phyloP scores from a whole-genome alignment of 2,329 filamentous ascomycete genomes.

The Amauroascus niger region DNA sequence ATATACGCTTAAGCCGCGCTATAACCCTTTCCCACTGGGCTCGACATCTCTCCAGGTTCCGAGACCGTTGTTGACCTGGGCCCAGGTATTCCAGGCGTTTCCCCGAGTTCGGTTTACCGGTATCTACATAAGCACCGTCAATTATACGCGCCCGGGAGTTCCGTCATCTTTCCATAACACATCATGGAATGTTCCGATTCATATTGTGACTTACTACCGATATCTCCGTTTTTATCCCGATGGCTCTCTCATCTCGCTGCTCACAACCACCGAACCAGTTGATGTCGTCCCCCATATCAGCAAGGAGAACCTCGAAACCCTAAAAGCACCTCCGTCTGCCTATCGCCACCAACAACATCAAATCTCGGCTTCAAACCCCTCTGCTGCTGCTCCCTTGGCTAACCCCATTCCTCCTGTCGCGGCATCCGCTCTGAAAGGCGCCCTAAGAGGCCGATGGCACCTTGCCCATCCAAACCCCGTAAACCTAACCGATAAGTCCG shows the following conservation, averaged over 20 bases:
- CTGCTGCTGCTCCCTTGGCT: constrained; percentile 18
- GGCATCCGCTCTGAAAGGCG: constrained; percentile 56
- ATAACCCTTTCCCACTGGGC: constrained; percentile 29
- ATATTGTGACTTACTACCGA: constrained; percentile 96
- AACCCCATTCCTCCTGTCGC: constrained; percentile 31
- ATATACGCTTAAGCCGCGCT: constrained; percentile 26
- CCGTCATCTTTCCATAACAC: constrained; percentile 55
- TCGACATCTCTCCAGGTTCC: constrained; percentile 31
- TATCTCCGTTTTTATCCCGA: constrained; percentile 93
- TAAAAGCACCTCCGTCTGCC: constrained; percentile 24
- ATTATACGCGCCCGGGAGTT: constrained; percentile 79
- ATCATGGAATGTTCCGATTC: constrained; percentile 68
- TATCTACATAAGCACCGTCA: constrained; percentile 92
- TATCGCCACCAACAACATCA: constrained; percentile 31
- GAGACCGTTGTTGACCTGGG: constrained; percentile 37
- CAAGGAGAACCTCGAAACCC: constrained; percentile 51
- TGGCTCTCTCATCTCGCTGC: constrained; percentile 68
- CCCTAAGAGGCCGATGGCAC: constrained; percentile 57
- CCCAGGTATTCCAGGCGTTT: constrained; percentile 65
- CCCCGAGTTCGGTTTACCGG: constrained; percentile 90
- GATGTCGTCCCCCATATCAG: constrained; percentile 80
- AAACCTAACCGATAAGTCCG: not conserved
- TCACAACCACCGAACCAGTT: constrained; percentile 70
- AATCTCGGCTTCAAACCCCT: constrained; percentile 35
- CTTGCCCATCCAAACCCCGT: constrained; percentile 39